Evolutionary conservation across 2,329 filamentous ascomycete species (phyloP).

Genomic region (Fusarium sp.): DNA sequence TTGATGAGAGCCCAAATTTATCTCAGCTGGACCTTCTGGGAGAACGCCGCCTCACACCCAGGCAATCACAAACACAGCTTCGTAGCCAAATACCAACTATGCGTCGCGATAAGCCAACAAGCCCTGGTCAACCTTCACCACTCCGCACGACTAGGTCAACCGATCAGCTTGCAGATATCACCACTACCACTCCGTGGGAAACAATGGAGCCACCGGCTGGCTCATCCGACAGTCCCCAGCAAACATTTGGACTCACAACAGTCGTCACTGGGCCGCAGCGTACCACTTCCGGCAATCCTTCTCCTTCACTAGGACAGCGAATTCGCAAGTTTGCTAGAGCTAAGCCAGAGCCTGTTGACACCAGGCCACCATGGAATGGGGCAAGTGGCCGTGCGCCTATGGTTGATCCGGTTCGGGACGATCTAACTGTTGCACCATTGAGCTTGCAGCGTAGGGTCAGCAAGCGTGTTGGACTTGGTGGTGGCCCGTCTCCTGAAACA

Average conservation of each 20-base stretch:
- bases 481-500: conserved; percentile 53
- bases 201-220: conserved; percentile 1
- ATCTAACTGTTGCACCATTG: conserved; percentile 66
- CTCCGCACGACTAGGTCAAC: conserved; percentile 54
- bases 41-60: conserved; percentile 28
- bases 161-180: conserved; percentile 36
- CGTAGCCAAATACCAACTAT: conserved; percentile 63
- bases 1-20: conserved; percentile 59
- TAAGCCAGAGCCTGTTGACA: conserved; percentile 55
- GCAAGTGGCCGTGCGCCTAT: conserved; percentile 75
- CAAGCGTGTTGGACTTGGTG: conserved; percentile 52
- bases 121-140: conserved; percentile 53
- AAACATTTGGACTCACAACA: conserved; percentile 43
- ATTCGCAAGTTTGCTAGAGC: conserved; percentile 51
- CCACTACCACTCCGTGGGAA: conserved; percentile 40
- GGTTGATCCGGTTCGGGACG: conserved; percentile 73
- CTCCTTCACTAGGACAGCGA: conserved; percentile 50
- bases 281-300: conserved; percentile 41
- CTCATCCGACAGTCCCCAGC: conserved; percentile 14
- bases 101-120: conserved; percentile 63
- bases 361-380: conserved; percentile 75
- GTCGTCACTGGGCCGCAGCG: conserved; percentile 42
- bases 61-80: conserved; percentile 27
- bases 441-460: conserved; percentile 64
- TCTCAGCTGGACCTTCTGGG: conserved; percentile 47